Evolutionary conservation across 1,139 yeast genomes (phyloP), one percentile per base, ranked within the genome.

Genomic region (Spathaspora sp.): DNA sequence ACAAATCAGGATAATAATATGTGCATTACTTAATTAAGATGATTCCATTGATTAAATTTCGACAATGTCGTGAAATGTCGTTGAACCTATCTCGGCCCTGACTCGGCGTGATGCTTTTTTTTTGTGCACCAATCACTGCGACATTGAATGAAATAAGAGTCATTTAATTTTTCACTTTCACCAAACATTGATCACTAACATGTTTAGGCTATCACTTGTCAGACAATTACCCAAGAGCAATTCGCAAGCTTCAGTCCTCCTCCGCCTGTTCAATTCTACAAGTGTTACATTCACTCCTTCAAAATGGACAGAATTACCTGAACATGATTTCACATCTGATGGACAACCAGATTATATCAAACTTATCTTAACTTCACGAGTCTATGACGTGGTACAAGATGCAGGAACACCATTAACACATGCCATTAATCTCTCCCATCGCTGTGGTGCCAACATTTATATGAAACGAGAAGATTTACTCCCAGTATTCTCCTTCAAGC

Each of bases 401-500:
- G 78, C 72, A 0, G 98, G 95, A 53, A 84, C 97, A 0, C 97
- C 98, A 2, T 72, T 90, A 39, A 80, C 89, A 0, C 75, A 76
- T 40, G 99, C 97, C 0, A 79, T 82, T 8, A 83, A 86, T 39
- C 72, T 93, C 45, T 84, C 95, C 1, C 84, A 84, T 45, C 84
- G 82, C 58, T 74, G 84, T 18, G 86, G 86, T 43, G 76, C 96
- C 38, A 84, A 84, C 42, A 83, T 95, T 13, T 75, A 78, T 51
- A 72, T 93, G 55, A 93, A 93, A 60, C 78, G 99, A 55, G 99
- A 93, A 64, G 99, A 95, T 60, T 74, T 90, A 42, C 78, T 89
- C 47, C 98, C 99, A 0, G 99, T 95, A 10, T 93, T 93, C 66
- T 87, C 96, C 36, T 93, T 93, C 79, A 93, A 93, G 69, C 76